Percentiles rank a stretch among this genome's conserved stretches.
These are phyloP conservation scores for Mycosphaerella arachidis DNA, from an alignment of 2,329 filamentous ascomycete genomes.

Conservation along the genomic window DNA sequence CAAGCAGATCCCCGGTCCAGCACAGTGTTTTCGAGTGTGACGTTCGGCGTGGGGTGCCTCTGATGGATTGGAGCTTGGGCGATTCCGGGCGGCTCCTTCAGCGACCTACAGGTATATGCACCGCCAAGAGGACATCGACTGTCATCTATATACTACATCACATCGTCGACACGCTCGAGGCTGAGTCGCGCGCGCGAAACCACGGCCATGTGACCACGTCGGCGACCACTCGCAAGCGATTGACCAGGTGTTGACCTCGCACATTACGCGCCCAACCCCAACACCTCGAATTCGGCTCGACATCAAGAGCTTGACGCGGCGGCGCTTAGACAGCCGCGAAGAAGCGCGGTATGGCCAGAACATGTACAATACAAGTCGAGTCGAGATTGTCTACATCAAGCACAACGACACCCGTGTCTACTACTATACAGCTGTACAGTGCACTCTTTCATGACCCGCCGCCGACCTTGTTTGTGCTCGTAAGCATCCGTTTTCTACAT, in stretches of 20 bases:
- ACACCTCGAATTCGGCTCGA: not conserved
- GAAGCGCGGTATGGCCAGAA: not conserved
- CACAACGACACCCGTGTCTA: conserved; percentile 6
- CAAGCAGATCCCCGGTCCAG: not conserved
- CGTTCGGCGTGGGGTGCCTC: not conserved
- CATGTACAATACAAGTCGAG: not conserved
- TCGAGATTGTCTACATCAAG: conserved; percentile 8
- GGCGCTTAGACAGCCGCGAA: conserved; percentile 1
- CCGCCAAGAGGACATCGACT: not conserved
- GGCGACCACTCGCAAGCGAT: not conserved
- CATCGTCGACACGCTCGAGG: not conserved
- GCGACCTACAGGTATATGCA: not conserved
- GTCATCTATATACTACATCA: not conserved
- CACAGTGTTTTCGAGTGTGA: not conserved
- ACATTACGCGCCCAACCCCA: not conserved
- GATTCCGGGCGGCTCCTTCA: too few relatives aligned
- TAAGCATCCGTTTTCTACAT: not conserved
- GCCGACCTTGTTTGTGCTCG: conserved; percentile 1
- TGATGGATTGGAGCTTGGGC: too few relatives aligned
- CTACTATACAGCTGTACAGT: conserved; percentile 7
- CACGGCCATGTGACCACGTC: not conserved
- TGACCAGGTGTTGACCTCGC: not conserved
- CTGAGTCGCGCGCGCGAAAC: not conserved
- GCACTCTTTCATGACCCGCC: not conserved
- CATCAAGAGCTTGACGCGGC: not conserved